Conservation (phyloP, 805 yeast genomes). For the Candida ipomoeae region DNA sequence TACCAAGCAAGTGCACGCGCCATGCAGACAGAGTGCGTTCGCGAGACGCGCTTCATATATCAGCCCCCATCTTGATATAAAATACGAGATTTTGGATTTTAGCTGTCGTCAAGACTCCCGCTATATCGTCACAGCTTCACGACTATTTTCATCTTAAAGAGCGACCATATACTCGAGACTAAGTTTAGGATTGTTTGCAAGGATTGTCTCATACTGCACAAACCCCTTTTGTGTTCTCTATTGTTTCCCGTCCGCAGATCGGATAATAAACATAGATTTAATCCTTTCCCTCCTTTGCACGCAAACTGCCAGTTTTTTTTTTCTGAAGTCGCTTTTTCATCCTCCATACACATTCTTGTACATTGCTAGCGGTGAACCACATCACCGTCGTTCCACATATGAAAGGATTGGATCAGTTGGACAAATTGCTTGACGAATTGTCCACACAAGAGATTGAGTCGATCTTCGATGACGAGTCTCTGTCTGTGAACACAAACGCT, state of each 20-base stretch:
- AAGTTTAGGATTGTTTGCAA: neutral
- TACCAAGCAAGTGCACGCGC: neutral
- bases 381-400: neutral
- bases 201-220: neutral
- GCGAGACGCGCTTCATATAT: constrained; percentile 1
- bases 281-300: neutral
- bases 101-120: neutral
- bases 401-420: neutral
- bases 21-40: constrained; percentile 1
- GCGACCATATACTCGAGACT: neutral
- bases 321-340: neutral
- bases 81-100: neutral
- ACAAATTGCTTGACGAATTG: neutral
- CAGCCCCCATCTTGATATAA: neutral
- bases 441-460: neutral
- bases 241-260: neutral
- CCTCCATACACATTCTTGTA: neutral
- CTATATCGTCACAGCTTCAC: neutral
- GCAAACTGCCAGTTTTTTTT: neutral
- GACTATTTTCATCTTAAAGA: neutral
- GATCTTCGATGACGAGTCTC: neutral
- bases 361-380: neutral
- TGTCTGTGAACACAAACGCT: neutral
- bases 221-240: neutral
- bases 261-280: neutral